Base-by-base conservation (phyloP, 176 grass and related monocot species). In the Avena sativa region DNA sequence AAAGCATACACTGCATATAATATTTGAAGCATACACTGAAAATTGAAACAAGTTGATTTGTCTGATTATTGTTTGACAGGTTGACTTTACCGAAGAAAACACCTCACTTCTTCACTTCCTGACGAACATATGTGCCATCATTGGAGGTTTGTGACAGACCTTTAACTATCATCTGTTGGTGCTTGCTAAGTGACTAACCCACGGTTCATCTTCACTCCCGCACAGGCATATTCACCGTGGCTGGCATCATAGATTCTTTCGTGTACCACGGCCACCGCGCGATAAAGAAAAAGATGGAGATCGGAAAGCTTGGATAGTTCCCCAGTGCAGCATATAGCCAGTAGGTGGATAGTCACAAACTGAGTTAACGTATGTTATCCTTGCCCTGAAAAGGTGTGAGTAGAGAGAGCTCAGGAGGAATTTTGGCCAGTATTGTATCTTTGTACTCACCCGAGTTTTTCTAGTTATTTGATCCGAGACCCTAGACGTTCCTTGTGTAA, bases 281-380 rank as follows among this genome's bases (percentile, higher is more conserved):
- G 5, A 95, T 98, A 70, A 98, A 95, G 90, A 98, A 98, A 40
- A 98, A 98, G 86, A 95, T 98, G 93, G 92, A 95, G 87, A 81
- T 98, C 3, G 96, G 96, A 47, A 98, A 98, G 84, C 84, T 88
- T 38, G 85, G 85, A 23, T 98, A 67, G 67, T 86, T 52, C 53
- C 53, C 51, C 43, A 61, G 9, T 32, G 8, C 9, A 48, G 38
- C 10, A 81, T 64, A 84, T 67, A 83, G 64, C 47, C 60, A 12
- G 4, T 85, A 85, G 86, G 71, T 64, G 9, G 13, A 38, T 91
- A 72, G 82, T 55, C 21, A 77, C 69, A 78, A 70, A 20, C 74
- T 12, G 44, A 50, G 43, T 48, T 79, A 26, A 80, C 80, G 47
- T 67, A 25, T 84, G 21, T n/a, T 87, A 16, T 23, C 23, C 30